These are phyloP conservation scores for Ophiorrhiza pumila DNA, from an alignment of 257 asterid species.

Conservation along the genomic window DNA sequence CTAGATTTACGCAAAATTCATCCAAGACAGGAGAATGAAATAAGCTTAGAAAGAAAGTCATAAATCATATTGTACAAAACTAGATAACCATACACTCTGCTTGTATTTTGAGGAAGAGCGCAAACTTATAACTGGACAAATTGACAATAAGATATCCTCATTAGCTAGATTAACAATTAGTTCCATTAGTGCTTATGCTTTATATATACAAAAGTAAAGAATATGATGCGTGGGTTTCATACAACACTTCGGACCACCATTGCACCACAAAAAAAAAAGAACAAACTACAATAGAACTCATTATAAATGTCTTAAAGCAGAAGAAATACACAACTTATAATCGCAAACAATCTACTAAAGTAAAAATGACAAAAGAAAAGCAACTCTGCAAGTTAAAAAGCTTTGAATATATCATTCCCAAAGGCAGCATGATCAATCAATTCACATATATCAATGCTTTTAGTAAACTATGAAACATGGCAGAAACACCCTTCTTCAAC, in stretches of 20 bases:
- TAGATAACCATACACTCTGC: not conserved
- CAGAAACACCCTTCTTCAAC: not conserved
- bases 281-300: too few species aligned
- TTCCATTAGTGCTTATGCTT: not conserved
- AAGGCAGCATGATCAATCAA: not conserved
- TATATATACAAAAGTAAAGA: not conserved
- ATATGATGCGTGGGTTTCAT: not conserved
- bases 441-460: too few species aligned
- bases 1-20: too few species aligned
- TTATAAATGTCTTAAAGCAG: not conserved
- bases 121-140: not conserved
- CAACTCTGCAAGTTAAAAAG: too few species aligned
- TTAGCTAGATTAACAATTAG: not conserved
- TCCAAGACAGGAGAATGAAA: not conserved
- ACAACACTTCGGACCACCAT: not conserved
- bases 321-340: too few species aligned
- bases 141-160: too few species aligned
- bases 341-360: not conserved
- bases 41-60: not conserved
- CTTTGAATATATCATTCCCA: not conserved
- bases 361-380: not conserved
- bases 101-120: not conserved
- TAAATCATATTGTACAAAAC: not conserved
- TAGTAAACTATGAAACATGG: too few species aligned
- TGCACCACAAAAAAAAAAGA: too few species aligned